Evolutionary conservation across 2,329 filamentous ascomycete genomes (phyloP), one percentile per base, ranked within the genome.

Genomic region (Paraphoma chrysanthemicola): DNA sequence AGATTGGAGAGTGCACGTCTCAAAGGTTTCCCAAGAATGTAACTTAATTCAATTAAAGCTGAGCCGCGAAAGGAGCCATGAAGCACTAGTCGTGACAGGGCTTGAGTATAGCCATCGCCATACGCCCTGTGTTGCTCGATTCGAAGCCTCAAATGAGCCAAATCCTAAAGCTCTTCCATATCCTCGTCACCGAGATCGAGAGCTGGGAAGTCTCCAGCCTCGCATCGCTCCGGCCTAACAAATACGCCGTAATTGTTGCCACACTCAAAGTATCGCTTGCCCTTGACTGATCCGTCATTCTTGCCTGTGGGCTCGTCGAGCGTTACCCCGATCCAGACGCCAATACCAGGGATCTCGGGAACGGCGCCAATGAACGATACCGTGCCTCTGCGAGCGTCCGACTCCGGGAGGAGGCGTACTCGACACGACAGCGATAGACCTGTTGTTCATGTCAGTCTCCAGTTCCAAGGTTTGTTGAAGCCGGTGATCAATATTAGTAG

Each of bases 241-340:
- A 95, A 92, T 17, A 92, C 88, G 33, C 91, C 91, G 66, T 86
- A 87, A 74, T 92, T 93, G 56, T 87, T 79, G 60, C 80, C 74
- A 51, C 87, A 88, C 48, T 85, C 81, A 83, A 92, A 95, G 78
- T 93, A 94, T 62, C 87, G 82, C 62, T 81, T 87, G 8, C 83
- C 84, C 54, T 78, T 77, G 64, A 93, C 86, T 66, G 87, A 88
- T 57, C 92, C 91, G 74, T 94, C 90, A 70, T 94, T 95, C 81
- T 91, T 92, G 53, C 90, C 91, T 43, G 89, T 89, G 1, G 91
- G 90, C 77, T 94, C 91, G 72, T 94, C 91, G 51, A 93, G 83
- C 23, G 74, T 73, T 50, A 95, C 81, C 41, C 90, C 91, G 17
- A 94, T 82, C 91, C 91, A 95, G 79, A 78, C 59, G 16, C 78